Conservation (phyloP, 2,329 filamentous ascomycete species). For the Neonectria ditissima region DNA sequence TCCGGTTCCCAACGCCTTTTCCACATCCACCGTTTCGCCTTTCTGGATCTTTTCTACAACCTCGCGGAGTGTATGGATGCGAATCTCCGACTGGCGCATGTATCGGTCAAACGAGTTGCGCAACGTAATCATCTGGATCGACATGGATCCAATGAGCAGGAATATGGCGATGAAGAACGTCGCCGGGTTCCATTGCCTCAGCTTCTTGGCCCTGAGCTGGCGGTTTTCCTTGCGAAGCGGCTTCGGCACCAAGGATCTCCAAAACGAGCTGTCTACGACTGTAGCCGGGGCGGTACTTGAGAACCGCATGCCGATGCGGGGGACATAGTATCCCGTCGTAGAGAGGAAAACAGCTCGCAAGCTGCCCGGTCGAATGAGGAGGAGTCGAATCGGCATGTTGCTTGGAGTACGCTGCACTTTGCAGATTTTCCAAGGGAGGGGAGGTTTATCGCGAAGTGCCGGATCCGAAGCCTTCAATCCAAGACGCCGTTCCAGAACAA, state of each 20-base stretch:
- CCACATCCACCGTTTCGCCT: conserved; percentile 86
- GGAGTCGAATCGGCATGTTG: conserved; percentile 35
- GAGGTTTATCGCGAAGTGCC: conserved; percentile 9
- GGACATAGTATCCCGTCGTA: neutral
- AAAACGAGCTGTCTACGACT: conserved; percentile 70
- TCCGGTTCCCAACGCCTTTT: conserved; percentile 82
- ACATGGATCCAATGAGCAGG: conserved; percentile 91
- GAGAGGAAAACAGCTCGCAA: conserved; percentile 18
- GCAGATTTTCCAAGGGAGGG: neutral
- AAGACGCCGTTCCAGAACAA: conserved; percentile 35
- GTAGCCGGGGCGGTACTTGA: conserved; percentile 59
- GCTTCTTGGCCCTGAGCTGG: conserved; percentile 55
- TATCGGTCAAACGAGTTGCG: conserved; percentile 81
- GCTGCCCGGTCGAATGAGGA: conserved; percentile 20
- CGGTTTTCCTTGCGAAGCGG: conserved; percentile 64
- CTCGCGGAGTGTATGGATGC: conserved; percentile 81
- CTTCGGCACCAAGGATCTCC: conserved; percentile 77
- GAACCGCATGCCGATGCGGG: conserved; percentile 39
- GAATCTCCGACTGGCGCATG: conserved; percentile 80
- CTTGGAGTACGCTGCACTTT: neutral
- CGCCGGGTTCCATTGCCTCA: conserved; percentile 81
- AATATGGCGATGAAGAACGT: conserved; percentile 87
- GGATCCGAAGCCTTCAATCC: conserved; percentile 11
- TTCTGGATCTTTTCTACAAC: conserved; percentile 76
- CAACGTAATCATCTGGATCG: conserved; percentile 89